A percentile compares a stretch with the other conserved stretches of the same genome.
phyloP scores from a whole-genome alignment of 2,329 filamentous ascomycete species.

The Gyromitra esculenta region DNA sequence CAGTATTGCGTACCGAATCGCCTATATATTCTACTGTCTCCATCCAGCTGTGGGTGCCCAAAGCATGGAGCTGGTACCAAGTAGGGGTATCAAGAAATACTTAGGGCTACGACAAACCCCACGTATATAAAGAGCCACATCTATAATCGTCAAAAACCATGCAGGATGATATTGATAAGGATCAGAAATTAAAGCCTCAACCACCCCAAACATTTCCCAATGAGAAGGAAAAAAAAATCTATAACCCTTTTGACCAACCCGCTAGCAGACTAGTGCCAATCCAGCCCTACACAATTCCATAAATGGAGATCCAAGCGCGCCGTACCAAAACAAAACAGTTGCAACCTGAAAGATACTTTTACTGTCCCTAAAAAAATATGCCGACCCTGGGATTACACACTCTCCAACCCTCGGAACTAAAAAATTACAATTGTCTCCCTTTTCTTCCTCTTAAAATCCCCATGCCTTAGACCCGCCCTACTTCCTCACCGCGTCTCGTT shows the following conservation, averaged over 20 bases:
- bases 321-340: background rate
- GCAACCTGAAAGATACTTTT: constrained; percentile 3
- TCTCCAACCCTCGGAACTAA: background rate
- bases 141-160: too few relatives aligned
- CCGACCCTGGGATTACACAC: background rate
- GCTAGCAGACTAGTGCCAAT: background rate
- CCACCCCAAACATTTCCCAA: too few relatives aligned
- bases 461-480: background rate
- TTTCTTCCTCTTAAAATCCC: background rate
- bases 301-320: background rate
- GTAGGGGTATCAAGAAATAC: too few relatives aligned
- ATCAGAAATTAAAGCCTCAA: background rate
- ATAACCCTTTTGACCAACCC: background rate
- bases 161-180: background rate
- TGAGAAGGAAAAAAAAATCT: background rate
- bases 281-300: background rate
- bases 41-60: too few relatives aligned
- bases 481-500: constrained; percentile 1
- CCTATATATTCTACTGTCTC: too few relatives aligned
- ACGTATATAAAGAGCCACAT: too few relatives aligned
- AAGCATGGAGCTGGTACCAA: too few relatives aligned
- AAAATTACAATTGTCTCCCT: background rate
- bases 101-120: too few relatives aligned
- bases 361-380: background rate
- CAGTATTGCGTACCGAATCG: too few relatives aligned